Percentiles rank a stretch among this genome's conserved stretches.
Conservation (phyloP, 2,329 filamentous ascomycete genomes). For the Neonectria coccinea region DNA sequence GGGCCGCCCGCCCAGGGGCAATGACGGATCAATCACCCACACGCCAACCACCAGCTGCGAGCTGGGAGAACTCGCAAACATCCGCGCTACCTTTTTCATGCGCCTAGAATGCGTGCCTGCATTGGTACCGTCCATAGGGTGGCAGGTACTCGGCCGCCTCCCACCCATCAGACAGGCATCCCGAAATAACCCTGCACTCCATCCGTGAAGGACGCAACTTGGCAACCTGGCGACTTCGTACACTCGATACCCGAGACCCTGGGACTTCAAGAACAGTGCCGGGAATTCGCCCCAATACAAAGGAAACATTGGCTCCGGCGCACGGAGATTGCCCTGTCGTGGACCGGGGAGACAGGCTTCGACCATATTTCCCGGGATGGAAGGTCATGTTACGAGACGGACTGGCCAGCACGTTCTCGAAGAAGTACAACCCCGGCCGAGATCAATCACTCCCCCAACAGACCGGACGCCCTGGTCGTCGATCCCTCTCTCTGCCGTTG, state of each 20-base stretch:
- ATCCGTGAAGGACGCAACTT: conserved; percentile 24
- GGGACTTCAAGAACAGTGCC: conserved; percentile 31
- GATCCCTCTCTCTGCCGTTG: conserved; percentile 40
- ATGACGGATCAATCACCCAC: not conserved
- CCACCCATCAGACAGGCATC: conserved; percentile 21
- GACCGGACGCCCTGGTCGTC: conserved; percentile 43
- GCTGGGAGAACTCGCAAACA: conserved; percentile 13
- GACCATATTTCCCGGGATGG: conserved; percentile 2
- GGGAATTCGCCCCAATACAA: conserved; percentile 40
- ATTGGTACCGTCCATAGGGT: conserved; percentile 37
- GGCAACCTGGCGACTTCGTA: conserved; percentile 17
- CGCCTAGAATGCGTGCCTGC: conserved; percentile 35
- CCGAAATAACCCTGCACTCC: conserved; percentile 32
- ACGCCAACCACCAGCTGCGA: conserved; percentile 28
- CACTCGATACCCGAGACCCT: conserved; percentile 30
- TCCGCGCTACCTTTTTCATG: conserved; percentile 33
- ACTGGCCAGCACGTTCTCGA: conserved; percentile 39
- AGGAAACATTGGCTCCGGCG: conserved; percentile 36
- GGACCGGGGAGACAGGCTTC: conserved; percentile 16
- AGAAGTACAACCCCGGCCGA: conserved; percentile 40
- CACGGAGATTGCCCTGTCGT: conserved; percentile 23
- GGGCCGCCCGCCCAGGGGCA: conserved; percentile 40
- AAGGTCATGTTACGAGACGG: conserved; percentile 34
- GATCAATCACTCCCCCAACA: conserved; percentile 33
- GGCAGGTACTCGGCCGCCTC: conserved; percentile 36